phyloP scores from a whole-genome alignment of 345 rosid genomes.

The Abelmoschus esculentus region DNA sequence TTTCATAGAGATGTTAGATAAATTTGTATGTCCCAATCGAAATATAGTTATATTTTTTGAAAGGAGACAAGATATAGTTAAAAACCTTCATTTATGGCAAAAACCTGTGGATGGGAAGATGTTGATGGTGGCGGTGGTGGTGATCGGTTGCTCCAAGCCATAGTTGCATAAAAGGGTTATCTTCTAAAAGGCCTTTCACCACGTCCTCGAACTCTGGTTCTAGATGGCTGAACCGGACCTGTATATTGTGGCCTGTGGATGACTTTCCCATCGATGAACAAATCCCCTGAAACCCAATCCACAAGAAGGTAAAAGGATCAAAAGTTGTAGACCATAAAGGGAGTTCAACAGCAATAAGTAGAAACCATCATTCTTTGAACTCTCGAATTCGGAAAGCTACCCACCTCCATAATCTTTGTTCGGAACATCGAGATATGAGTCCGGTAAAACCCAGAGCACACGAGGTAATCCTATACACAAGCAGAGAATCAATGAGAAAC shows the following conservation, averaged over 20 bases:
- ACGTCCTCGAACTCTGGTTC: conserved; percentile 15
- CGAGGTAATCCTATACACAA: conserved; percentile 52
- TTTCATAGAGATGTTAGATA: neutral
- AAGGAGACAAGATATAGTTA: neutral
- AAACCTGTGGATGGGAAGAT: neutral
- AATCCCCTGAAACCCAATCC: conserved; percentile 50
- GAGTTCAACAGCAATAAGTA: neutral
- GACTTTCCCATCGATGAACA: conserved; percentile 79
- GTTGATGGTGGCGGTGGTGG: neutral
- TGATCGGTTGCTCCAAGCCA: neutral
- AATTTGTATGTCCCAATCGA: neutral
- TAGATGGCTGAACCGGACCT: conserved; percentile 42
- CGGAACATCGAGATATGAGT: conserved; percentile 93
- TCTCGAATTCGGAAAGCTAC: conserved; percentile 13
- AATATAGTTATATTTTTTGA: too few relatives aligned
- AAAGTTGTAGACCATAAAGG: neutral
- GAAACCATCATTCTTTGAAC: neutral
- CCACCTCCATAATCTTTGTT: conserved; percentile 96
- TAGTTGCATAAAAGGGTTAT: neutral
- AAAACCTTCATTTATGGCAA: neutral
- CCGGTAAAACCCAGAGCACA: conserved; percentile 94
- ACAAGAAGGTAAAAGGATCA: neutral
- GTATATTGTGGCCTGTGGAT: conserved; percentile 76
- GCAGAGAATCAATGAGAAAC: conserved; percentile 3
- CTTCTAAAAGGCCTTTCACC: neutral